Conservation (phyloP, 164 flowering plant genomes). For the Buxus sempervirens region DNA sequence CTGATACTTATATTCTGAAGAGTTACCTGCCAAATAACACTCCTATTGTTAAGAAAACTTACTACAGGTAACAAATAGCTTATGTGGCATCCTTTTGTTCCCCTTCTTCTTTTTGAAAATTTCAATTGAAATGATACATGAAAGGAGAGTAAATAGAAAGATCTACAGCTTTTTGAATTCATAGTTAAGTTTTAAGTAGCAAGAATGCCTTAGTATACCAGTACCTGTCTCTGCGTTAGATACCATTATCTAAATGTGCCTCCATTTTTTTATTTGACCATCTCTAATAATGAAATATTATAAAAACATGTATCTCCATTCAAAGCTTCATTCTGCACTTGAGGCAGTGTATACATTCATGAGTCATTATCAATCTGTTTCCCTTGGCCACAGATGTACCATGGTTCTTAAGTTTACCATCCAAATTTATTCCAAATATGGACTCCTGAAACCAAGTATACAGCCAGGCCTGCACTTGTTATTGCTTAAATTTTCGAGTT, state of each 20-base stretch:
- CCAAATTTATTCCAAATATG: not conserved
- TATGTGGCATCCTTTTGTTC: too few relatives aligned
- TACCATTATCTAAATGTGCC: too few relatives aligned
- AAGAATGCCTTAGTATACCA: not conserved
- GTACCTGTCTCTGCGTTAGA: too few relatives aligned
- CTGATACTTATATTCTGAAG: constrained; percentile 66
- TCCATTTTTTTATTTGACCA: too few relatives aligned
- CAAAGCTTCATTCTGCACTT: too few relatives aligned
- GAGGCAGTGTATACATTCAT: too few relatives aligned
- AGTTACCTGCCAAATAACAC: constrained; percentile 47
- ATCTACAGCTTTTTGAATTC: not conserved
- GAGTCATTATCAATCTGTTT: not conserved
- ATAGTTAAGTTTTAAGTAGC: not conserved
- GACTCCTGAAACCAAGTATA: not conserved
- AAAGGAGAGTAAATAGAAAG: not conserved
- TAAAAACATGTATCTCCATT: too few relatives aligned
- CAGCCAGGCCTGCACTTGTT: not conserved
- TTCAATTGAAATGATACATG: not conserved
- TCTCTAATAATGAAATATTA: too few relatives aligned
- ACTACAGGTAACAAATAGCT: not conserved
- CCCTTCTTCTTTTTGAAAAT: too few relatives aligned
- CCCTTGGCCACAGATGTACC: not conserved
- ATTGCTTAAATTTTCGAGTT: too few relatives aligned
- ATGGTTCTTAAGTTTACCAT: not conserved
- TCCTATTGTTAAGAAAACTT: constrained; percentile 3